A percentile compares a stretch with the other conserved stretches of the same genome.
Evolutionary conservation across 2,329 filamentous ascomycete genomes (phyloP).

Genomic region (Periconia digitata): DNA sequence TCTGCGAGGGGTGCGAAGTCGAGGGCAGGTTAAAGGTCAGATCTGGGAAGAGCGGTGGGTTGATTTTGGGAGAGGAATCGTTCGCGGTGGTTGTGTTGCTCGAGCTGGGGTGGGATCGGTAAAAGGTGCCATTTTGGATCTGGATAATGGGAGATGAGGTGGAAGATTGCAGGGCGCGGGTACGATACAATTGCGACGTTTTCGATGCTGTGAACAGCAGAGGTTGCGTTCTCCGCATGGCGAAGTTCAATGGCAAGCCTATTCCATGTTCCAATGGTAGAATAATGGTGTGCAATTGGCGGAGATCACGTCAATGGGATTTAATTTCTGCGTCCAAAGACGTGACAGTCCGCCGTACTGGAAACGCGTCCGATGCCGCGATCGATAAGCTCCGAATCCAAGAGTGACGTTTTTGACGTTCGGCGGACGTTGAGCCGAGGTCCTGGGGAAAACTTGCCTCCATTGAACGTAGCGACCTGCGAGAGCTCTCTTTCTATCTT

Average conservation of each 20-base stretch:
- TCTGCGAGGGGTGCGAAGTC: conserved; percentile 51
- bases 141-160: conserved; percentile 30
- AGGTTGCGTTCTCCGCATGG: conserved; percentile 35
- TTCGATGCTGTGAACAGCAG: conserved; percentile 31
- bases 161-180: conserved; percentile 13
- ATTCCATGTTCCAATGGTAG: conserved; percentile 6
- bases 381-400: no score
- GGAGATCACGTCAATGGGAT: conserved; percentile 8
- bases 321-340: no score
- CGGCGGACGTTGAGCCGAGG: conserved; percentile 24
- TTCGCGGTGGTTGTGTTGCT: conserved; percentile 24
- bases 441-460: conserved; percentile 6
- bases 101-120: conserved; percentile 66
- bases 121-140: conserved; percentile 73
- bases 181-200: conserved; percentile 18
- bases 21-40: conserved; percentile 72
- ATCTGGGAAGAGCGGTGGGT: conserved; percentile 72
- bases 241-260: conserved; percentile 11
- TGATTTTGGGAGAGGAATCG: conserved; percentile 47
- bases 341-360: no score
- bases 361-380: conserved; percentile 26
- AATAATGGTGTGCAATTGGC: conserved; percentile 10
- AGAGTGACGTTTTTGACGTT: conserved; percentile 22
- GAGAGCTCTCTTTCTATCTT: no score
- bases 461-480: conserved; percentile 9